Evolutionary conservation across 352 stramenopile genomes (phyloP).

Genomic region (Globisporangium recalcitrans): DNA sequence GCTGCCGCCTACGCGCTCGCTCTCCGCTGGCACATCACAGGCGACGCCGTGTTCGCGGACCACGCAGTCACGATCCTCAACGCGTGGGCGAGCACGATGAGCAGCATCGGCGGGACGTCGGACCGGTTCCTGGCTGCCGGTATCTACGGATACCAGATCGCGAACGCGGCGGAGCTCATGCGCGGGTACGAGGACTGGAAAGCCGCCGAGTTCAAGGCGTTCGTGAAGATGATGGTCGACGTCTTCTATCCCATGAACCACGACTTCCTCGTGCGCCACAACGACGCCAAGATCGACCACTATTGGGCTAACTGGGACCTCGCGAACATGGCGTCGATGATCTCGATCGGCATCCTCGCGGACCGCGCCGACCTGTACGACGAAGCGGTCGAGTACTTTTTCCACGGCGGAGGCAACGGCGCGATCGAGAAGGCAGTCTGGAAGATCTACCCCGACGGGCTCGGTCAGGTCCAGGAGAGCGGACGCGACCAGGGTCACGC

Average conservation of each 20-base stretch:
- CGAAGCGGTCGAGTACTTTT: conserved; percentile 19
- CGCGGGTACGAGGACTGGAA: conserved; percentile 14
- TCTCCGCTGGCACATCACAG: conserved; percentile 17
- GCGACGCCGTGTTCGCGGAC: conserved; percentile 14
- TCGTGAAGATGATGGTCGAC: conserved; percentile 15
- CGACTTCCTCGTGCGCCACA: conserved; percentile 20
- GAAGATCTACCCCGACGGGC: conserved; percentile 14
- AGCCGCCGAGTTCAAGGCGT: conserved; percentile 6
- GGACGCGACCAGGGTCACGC: conserved; percentile 20
- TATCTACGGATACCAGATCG: conserved; percentile 22
- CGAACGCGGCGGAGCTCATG: conserved; percentile 20
- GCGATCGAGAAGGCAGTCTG: conserved; percentile 18
- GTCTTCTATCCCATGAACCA: conserved; percentile 24
- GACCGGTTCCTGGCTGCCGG: conserved; percentile 19
- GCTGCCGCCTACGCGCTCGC: conserved; percentile 18
- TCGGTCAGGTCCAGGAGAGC: conserved; percentile 20
- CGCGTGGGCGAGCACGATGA: conserved; percentile 16
- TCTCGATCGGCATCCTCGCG: conserved; percentile 19
- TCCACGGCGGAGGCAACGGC: conserved; percentile 15
- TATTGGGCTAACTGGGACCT: conserved; percentile 25
- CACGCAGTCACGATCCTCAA: conserved; percentile 14
- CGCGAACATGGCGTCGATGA: conserved; percentile 21
- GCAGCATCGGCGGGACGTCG: conserved; percentile 12
- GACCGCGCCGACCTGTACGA: conserved; percentile 18
- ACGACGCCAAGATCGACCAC: conserved; percentile 22